These are phyloP conservation scores for Trifolium dubium DNA, from an alignment of 306 rosid species.

Conservation along the genomic window DNA sequence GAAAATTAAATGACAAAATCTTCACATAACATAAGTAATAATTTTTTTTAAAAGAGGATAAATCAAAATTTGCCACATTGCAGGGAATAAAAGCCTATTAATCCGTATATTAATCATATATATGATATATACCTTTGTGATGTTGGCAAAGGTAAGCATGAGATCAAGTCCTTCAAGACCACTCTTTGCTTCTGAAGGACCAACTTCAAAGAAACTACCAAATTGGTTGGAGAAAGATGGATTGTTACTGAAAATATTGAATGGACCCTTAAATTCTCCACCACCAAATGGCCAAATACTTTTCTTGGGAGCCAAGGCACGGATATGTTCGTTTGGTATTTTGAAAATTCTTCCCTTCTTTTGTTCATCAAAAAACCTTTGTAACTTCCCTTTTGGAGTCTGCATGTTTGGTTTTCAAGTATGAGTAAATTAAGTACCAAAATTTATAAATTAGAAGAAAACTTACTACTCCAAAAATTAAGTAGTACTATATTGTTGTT, in stretches of 20 bases:
- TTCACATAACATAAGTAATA: too few species aligned
- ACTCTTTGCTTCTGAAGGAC: constrained; percentile 29
- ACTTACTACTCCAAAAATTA: too few species aligned
- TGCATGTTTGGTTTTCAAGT: constrained; percentile 28
- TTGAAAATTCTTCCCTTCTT: constrained; percentile 53
- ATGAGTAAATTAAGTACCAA: not conserved
- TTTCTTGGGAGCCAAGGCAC: constrained; percentile 35
- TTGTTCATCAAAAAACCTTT: constrained; percentile 55
- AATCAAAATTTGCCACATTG: too few species aligned
- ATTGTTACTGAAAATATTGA: constrained; percentile 51
- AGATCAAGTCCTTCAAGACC: constrained; percentile 52
- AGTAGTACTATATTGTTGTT: not conserved
- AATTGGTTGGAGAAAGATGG: constrained; percentile 55
- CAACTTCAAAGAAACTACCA: constrained; percentile 58
- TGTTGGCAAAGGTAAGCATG: constrained; percentile 55
- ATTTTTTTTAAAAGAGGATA: too few species aligned
- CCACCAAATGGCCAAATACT: constrained; percentile 65
- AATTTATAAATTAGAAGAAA: not conserved
- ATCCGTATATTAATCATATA: too few species aligned
- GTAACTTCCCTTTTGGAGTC: constrained; percentile 43
- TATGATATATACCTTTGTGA: constrained; percentile 48
- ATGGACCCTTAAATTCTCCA: constrained; percentile 44
- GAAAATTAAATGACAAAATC: too few species aligned
- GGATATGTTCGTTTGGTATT: constrained; percentile 53
- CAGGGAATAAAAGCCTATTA: too few species aligned